phyloP scores from a whole-genome alignment of 768 basidiomycete genomes.

The Trametes punicea region DNA sequence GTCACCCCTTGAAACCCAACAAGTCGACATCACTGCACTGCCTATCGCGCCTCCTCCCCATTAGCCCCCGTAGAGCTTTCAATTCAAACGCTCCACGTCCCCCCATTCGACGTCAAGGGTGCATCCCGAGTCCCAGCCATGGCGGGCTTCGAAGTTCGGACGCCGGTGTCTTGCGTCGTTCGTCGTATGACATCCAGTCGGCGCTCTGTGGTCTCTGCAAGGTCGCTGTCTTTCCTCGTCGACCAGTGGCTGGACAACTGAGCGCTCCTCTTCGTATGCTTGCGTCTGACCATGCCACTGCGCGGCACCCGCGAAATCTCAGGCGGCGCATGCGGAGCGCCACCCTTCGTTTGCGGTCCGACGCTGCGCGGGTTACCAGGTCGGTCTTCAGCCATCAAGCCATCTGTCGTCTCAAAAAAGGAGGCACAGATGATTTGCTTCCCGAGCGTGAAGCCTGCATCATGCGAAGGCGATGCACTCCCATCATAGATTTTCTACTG shows the following conservation, averaged over 20 bases:
- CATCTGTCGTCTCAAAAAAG: conserved; percentile 12
- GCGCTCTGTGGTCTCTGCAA: background rate
- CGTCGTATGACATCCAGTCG: background rate
- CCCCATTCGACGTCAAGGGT: conserved; percentile 11
- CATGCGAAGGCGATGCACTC: background rate
- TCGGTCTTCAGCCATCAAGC: background rate
- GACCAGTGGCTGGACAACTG: background rate
- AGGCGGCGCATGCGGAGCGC: background rate
- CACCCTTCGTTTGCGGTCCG: conserved; percentile 6
- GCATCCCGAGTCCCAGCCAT: background rate
- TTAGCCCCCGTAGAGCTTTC: background rate
- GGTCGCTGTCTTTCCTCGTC: background rate
- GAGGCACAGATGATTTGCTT: conserved; percentile 4
- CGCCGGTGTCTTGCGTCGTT: background rate
- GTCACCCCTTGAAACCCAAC: conserved; percentile 15
- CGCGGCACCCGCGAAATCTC: background rate
- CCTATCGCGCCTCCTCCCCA: conserved; percentile 5
- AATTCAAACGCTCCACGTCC: background rate
- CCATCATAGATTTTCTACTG: conserved; percentile 4
- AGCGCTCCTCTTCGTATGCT: background rate
- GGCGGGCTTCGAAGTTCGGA: background rate
- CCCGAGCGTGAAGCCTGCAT: background rate
- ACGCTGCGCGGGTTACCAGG: conserved; percentile 4
- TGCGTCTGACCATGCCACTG: background rate
- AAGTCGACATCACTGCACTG: conserved; percentile 16